These are phyloP conservation scores for Taiwanofungus camphoratus DNA, from an alignment of 1,284 basidiomycete genomes.

Conservation along the genomic window DNA sequence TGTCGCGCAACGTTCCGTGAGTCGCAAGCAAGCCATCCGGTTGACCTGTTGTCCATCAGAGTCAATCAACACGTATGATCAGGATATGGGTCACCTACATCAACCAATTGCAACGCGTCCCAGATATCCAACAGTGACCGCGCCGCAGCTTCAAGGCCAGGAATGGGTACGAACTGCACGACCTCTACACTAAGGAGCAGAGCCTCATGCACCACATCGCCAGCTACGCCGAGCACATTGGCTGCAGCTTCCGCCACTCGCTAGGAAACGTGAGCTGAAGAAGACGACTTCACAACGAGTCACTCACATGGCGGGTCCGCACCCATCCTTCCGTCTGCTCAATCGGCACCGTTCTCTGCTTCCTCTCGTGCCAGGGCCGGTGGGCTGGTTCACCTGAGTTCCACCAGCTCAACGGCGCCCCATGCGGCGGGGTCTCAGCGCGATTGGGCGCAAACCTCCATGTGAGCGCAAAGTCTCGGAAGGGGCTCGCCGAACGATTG, in stretches of 20 bases:
- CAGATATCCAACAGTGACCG: conserved; percentile 49
- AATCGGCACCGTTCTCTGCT: conserved; percentile 34
- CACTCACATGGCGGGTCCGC: conserved; percentile 42
- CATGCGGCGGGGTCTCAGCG: conserved; percentile 17
- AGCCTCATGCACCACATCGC: conserved; percentile 41
- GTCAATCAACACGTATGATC: background rate
- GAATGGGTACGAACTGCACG: conserved; percentile 38
- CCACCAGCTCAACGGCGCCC: conserved; percentile 28
- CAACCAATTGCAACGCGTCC: conserved; percentile 48
- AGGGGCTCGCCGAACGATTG: conserved; percentile 19
- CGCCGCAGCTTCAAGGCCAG: conserved; percentile 44
- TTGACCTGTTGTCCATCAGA: conserved; percentile 42
- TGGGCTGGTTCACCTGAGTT: conserved; percentile 18
- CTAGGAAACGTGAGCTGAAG: conserved; percentile 12
- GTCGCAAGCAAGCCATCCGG: conserved; percentile 41
- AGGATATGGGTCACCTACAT: conserved; percentile 37
- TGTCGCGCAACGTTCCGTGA: conserved; percentile 49
- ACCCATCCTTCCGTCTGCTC: conserved; percentile 47
- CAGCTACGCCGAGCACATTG: conserved; percentile 39
- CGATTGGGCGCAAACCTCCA: conserved; percentile 12
- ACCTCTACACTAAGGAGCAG: conserved; percentile 40
- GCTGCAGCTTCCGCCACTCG: conserved; percentile 33
- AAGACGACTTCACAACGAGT: no score
- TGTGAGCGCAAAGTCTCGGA: conserved; percentile 17
- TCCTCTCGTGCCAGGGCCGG: conserved; percentile 29